Percentiles rank a stretch among this genome's conserved stretches.
phyloP scores from a whole-genome alignment of 202 grass and related monocot genomes.

The Zoysia matrella region DNA sequence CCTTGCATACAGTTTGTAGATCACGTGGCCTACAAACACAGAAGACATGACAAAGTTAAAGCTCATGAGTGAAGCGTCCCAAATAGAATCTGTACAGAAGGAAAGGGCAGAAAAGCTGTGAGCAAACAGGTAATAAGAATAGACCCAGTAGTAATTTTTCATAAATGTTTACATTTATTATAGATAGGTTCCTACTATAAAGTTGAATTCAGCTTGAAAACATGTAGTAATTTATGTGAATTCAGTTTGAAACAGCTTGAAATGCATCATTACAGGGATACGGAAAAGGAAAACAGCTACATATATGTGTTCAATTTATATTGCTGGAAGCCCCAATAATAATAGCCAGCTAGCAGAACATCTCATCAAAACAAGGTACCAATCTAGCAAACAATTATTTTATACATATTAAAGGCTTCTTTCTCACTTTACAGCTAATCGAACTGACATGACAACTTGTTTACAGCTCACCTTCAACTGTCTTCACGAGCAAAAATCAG shows the following conservation, averaged over 20 bases:
- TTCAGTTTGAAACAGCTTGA: background rate
- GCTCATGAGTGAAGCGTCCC: slow-evolving; percentile 4
- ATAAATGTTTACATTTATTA: background rate
- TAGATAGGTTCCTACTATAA: background rate
- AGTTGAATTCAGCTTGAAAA: background rate
- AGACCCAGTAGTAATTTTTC: background rate
- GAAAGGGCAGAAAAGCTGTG: too few species aligned
- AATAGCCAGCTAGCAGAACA: background rate
- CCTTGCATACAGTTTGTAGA: slow-evolving; percentile 41
- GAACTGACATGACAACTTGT: slow-evolving; percentile 15
- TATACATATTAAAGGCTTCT: slow-evolving; percentile 1
- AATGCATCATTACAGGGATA: background rate
- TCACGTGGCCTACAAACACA: slow-evolving; percentile 36
- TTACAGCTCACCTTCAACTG: slow-evolving; percentile 20
- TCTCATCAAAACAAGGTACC: background rate
- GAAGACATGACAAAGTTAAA: background rate
- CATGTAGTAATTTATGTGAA: too few species aligned
- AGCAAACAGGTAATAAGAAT: background rate
- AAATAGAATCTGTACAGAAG: background rate
- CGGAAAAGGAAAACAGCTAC: background rate
- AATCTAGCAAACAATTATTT: background rate
- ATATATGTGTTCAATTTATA: background rate
- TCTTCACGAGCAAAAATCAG: slow-evolving; percentile 15
- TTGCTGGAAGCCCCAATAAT: background rate
- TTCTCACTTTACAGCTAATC: slow-evolving; percentile 29